A percentile compares a stretch with the other conserved stretches of the same genome.
Conservation (phyloP, 1,284 basidiomycete species). For the Leccinum cinnamomeum region DNA sequence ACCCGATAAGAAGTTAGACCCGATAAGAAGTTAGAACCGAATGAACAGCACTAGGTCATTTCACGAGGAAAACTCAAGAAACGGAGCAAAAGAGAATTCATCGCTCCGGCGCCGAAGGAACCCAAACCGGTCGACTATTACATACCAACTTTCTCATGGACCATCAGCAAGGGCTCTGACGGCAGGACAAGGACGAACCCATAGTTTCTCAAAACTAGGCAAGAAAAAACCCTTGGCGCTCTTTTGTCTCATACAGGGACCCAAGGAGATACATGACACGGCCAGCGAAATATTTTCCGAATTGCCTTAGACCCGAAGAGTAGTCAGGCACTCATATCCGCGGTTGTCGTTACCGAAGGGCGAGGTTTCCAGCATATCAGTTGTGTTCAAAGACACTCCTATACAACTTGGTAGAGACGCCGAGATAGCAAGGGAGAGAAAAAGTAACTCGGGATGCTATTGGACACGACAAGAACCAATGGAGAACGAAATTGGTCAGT, state of each 20-base stretch:
- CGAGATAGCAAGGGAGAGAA: not conserved
- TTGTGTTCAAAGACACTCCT: slow-evolving; percentile 1
- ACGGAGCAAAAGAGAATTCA: not conserved
- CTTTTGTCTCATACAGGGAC: not conserved
- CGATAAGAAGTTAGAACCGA: not conserved
- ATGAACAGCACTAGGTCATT: not conserved
- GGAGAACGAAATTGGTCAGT: not conserved
- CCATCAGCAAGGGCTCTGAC: not conserved
- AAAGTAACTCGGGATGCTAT: not conserved
- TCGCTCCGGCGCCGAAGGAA: not conserved
- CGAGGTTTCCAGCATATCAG: not conserved
- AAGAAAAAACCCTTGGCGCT: not conserved
- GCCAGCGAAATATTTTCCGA: not conserved
- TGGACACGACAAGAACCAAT: not conserved
- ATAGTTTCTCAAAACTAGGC: not conserved
- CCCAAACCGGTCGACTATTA: not conserved
- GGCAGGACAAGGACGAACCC: not conserved
- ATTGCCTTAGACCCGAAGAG: not conserved
- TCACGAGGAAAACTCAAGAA: not conserved
- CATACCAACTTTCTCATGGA: not conserved
- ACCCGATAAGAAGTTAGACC: not conserved
- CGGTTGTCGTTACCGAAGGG: not conserved
- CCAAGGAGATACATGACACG: not conserved
- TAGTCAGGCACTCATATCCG: not conserved
- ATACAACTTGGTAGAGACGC: not conserved